Evolutionary conservation across 2,329 filamentous ascomycete species (phyloP).

Genomic region (Pseudogymnoascus sp.): DNA sequence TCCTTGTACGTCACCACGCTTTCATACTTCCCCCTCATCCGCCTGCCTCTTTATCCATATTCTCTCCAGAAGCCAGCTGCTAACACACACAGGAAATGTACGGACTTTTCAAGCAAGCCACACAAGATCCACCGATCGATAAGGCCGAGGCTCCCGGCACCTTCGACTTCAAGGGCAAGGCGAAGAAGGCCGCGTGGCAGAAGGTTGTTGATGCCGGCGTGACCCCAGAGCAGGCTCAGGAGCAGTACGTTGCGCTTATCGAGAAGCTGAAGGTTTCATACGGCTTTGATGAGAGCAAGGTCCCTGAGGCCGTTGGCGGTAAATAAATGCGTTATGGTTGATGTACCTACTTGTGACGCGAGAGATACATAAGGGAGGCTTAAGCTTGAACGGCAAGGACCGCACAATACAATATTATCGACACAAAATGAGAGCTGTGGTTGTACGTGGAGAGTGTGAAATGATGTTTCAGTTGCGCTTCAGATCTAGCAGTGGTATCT

Average conservation of each 20-base stretch:
- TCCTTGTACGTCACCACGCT: constrained; percentile 36
- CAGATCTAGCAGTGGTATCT: neutral
- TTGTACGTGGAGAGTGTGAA: neutral
- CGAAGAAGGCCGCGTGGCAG: constrained; percentile 73
- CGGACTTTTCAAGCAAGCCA: constrained; percentile 39
- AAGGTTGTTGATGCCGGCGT: constrained; percentile 56
- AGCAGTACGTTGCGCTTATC: constrained; percentile 65
- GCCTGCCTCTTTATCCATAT: neutral
- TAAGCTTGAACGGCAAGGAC: neutral
- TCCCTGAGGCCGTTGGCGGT: constrained; percentile 46
- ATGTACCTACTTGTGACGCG: neutral
- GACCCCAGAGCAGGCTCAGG: constrained; percentile 59
- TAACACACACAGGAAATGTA: constrained; percentile 29
- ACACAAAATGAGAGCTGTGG: neutral
- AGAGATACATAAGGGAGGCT: neutral
- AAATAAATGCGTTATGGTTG: neutral
- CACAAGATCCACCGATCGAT: constrained; percentile 29
- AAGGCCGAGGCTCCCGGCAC: constrained; percentile 48
- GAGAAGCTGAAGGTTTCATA: constrained; percentile 62
- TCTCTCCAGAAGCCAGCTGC: neutral
- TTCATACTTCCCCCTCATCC: neutral
- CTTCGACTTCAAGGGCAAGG: constrained; percentile 71
- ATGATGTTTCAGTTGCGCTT: neutral
- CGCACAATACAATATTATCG: neutral
- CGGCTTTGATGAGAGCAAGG: constrained; percentile 59